These are phyloP conservation scores for Orbilia quercus DNA, from an alignment of 2,329 filamentous ascomycete species.

Conservation along the genomic window DNA sequence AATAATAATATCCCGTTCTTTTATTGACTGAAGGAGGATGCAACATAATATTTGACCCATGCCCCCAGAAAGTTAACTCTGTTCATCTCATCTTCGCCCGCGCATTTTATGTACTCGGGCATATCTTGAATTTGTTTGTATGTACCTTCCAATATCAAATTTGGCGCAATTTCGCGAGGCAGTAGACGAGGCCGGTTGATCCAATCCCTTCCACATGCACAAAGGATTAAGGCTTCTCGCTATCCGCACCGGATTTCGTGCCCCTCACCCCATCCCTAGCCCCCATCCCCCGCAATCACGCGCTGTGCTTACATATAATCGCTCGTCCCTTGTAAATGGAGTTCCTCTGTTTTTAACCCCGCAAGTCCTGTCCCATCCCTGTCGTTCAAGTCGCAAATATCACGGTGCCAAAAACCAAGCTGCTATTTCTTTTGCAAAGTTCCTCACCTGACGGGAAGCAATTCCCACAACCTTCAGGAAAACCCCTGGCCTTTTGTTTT, in stretches of 20 bases:
- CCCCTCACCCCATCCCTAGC: slow-evolving; percentile 29
- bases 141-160: slow-evolving; percentile 39
- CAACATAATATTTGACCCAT: slow-evolving; percentile 47
- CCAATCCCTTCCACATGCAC: slow-evolving; percentile 22
- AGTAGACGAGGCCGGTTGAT: slow-evolving; percentile 53
- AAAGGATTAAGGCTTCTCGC: slow-evolving; percentile 47
- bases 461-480: slow-evolving; percentile 49
- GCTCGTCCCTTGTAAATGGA: slow-evolving; percentile 53
- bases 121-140: slow-evolving; percentile 29
- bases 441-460: slow-evolving; percentile 45
- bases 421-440: slow-evolving; percentile 42
- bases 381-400: slow-evolving; percentile 40
- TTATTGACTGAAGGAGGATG: slow-evolving; percentile 46
- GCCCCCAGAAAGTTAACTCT: slow-evolving; percentile 30
- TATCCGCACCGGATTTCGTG: slow-evolving; percentile 36
- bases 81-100: slow-evolving; percentile 47
- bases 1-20: slow-evolving; percentile 50
- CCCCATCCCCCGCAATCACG: slow-evolving; percentile 48
- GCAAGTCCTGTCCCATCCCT: slow-evolving; percentile 43
- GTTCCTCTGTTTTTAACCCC: slow-evolving; percentile 51
- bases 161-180: slow-evolving; percentile 46
- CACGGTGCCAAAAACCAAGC: slow-evolving; percentile 32
- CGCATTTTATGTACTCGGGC: slow-evolving; percentile 3
- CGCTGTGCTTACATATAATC: slow-evolving; percentile 47
- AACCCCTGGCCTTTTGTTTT: slow-evolving; percentile 39